Evolutionary conservation across 2,329 filamentous ascomycete species (phyloP), one percentile per base, ranked within the genome.

Genomic region (Cercospora sp.): DNA sequence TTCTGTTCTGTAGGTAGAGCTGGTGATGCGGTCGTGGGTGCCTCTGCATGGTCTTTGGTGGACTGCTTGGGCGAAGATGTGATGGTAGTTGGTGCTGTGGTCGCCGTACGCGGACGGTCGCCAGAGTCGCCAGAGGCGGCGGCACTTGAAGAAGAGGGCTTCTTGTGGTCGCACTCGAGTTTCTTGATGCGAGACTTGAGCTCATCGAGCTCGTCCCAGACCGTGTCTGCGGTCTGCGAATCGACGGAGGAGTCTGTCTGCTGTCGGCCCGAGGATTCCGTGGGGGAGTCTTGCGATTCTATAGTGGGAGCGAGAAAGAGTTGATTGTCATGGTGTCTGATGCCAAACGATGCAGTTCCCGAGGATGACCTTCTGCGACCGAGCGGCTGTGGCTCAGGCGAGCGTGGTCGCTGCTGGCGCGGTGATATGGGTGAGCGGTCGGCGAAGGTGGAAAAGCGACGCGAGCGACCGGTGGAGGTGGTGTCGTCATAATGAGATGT

Each of bases 141-240:
- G 2, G 92, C 92, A 40, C 90, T 91, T 2, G 93, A 94, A 1
- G 91, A 93, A 0, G 92, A 83, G 0, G 94, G 93, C 37, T 95
- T 82, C 51, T 63, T 60, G 80, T 96, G 97, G 2, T 92, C 96
- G 73, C 96, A 81, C 79, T 98, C 95, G 9, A 99, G 86, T 69
- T 93, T 91, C 74, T 92, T 90, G 74, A 99, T 97, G 32, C 95
- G 89, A 49, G 92, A 95, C 79, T 98, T 98, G 58, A 99, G 82
- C 72, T 98, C 95, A 74, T 98, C 95, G 30, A 99, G 82, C 80
- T 99, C 95, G 77, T 98, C 95, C 95, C 95, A 99, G 2, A 99
- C 92, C 0, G 93, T 97, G 12, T 94, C 92, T 1, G 92, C 93
- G 1, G 90, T 93, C 0, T 92, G 95, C 0, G 95, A 98, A 37